A percentile compares a stretch with the other conserved stretches of the same genome.
Evolutionary conservation across 1,139 yeast genomes (phyloP).

Genomic region (Hyphopichia burtonii): DNA sequence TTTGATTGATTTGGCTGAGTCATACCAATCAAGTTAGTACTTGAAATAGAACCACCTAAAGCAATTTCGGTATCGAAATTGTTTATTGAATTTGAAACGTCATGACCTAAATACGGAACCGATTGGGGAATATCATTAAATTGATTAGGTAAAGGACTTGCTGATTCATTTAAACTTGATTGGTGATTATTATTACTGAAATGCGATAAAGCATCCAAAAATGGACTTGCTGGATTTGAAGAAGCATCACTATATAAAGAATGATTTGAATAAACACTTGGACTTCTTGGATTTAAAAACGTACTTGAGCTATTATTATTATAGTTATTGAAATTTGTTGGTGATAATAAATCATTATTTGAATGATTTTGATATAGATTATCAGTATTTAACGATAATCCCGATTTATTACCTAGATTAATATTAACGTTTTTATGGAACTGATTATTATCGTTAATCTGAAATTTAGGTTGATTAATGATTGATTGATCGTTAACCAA

Average conservation of each 20-base stretch:
- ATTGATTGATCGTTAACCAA: background rate
- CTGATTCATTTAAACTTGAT: conserved; percentile 11
- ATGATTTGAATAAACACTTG: conserved; percentile 21
- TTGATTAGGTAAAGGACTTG: conserved; percentile 3
- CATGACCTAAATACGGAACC: conserved; percentile 9
- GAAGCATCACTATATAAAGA: conserved; percentile 38
- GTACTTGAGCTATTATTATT: background rate
- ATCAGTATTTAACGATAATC: conserved; percentile 8
- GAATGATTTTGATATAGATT: conserved; percentile 8
- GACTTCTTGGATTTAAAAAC: conserved; percentile 16
- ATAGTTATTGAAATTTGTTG: conserved; percentile 3
- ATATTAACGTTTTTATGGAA: conserved; percentile 9
- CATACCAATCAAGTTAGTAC: conserved; percentile 30
- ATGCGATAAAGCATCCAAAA: conserved; percentile 38
- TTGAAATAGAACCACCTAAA: conserved; percentile 42
- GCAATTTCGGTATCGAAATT: conserved; percentile 36
- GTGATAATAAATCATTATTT: conserved; percentile 4
- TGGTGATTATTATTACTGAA: conserved; percentile 16
- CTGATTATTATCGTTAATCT: background rate
- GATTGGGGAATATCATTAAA: background rate
- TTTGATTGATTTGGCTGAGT: conserved; percentile 2
- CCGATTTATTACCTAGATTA: conserved; percentile 7
- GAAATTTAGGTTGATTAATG: conserved; percentile 1
- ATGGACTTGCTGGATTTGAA: conserved; percentile 42
- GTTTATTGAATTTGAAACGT: conserved; percentile 10